Percentiles rank a stretch among this genome's conserved stretches.
phyloP scores from a whole-genome alignment of 768 basidiomycete genomes.

The Collybia sp. region DNA sequence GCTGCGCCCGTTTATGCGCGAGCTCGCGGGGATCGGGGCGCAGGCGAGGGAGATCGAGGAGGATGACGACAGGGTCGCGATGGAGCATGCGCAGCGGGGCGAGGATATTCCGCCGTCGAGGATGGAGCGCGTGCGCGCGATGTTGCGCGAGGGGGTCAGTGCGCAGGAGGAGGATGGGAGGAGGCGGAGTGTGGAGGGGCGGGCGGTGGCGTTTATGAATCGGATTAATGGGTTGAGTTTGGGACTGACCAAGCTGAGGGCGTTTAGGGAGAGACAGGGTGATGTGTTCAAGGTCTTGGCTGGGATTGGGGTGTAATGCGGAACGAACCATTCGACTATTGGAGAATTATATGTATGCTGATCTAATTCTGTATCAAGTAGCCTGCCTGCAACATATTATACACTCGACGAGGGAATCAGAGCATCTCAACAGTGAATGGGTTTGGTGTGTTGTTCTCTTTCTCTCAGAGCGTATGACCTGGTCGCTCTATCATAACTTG shows the following conservation, averaged over 20 bases:
- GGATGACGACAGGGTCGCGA: conserved; percentile 50
- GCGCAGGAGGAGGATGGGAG: conserved; percentile 26
- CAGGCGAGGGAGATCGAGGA: conserved; percentile 43
- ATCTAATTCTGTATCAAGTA: too few species aligned
- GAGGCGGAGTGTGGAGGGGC: conserved; percentile 54
- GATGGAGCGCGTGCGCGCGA: conserved; percentile 52
- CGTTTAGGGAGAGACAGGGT: conserved; percentile 69
- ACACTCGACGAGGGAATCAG: too few species aligned
- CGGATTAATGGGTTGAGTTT: conserved; percentile 72
- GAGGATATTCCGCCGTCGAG: conserved; percentile 34
- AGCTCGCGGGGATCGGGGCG: conserved; percentile 52
- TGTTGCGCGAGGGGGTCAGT: conserved; percentile 60
- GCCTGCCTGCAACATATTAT: too few species aligned
- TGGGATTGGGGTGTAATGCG: conserved; percentile 31
- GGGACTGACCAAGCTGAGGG: conserved; percentile 61
- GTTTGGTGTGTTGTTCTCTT: too few species aligned
- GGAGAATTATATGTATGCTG: too few species aligned
- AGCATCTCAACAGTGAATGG: too few species aligned
- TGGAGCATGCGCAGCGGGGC: conserved; percentile 31
- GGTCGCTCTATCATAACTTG: too few species aligned
- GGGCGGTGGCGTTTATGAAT: conserved; percentile 70
- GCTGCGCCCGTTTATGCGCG: conserved; percentile 67
- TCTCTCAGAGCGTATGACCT: too few species aligned
- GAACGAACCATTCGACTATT: too few species aligned
- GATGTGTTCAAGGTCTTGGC: conserved; percentile 66